These are phyloP conservation scores for Pleurotus ostreatus DNA, from an alignment of 768 basidiomycete species.

Conservation along the genomic window DNA sequence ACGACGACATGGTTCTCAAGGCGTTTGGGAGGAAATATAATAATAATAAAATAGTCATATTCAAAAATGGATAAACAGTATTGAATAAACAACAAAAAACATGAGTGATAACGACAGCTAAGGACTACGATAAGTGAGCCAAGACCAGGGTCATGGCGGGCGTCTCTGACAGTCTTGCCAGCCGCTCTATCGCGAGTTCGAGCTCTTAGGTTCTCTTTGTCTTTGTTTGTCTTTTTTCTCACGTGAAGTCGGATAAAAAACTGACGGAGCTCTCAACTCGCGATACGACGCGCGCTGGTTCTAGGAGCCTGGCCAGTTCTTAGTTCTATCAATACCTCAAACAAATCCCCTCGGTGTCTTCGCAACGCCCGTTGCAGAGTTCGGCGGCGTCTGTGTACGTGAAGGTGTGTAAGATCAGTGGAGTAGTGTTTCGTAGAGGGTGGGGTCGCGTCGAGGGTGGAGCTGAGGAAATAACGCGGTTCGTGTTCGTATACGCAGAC, in stretches of 20 bases:
- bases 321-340: too few relatives aligned
- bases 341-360: too few relatives aligned
- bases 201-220: not conserved
- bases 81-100: not conserved
- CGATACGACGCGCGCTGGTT: not conserved
- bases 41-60: not conserved
- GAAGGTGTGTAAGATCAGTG: too few relatives aligned
- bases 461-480: too few relatives aligned
- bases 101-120: not conserved
- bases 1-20: not conserved
- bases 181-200: not conserved
- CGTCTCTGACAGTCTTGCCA: not conserved
- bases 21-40: too few relatives aligned
- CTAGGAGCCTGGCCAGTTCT: not conserved
- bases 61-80: not conserved
- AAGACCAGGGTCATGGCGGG: not conserved
- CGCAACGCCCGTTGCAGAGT: too few relatives aligned
- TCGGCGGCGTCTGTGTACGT: too few relatives aligned
- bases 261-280: not conserved
- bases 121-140: not conserved
- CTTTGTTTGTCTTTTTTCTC: not conserved
- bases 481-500: too few relatives aligned
- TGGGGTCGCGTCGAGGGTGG: too few relatives aligned
- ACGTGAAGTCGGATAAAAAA: not conserved
- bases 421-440: too few relatives aligned